These are phyloP conservation scores for Curvularia lunata DNA, from an alignment of 2,329 filamentous ascomycete genomes.

Conservation along the genomic window DNA sequence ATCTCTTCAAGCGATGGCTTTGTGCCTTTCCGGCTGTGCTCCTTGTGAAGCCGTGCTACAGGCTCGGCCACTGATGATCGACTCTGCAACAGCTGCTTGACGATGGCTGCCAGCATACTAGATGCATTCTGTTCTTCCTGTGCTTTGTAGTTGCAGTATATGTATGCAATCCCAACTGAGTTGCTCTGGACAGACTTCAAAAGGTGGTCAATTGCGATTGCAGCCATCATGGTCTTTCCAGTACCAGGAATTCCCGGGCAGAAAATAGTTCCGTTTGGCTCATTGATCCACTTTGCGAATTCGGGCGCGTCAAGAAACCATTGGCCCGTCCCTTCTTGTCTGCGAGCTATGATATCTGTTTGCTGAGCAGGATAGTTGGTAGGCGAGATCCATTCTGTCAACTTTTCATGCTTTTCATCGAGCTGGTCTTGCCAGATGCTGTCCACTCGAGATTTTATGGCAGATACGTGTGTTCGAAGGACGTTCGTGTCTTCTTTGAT, in stretches of 20 bases:
- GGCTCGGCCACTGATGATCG: not conserved
- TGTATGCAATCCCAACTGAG: conserved; percentile 50
- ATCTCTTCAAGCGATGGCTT: conserved; percentile 17
- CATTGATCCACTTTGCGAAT: conserved; percentile 15
- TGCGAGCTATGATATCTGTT: conserved; percentile 44
- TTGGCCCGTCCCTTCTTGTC: conserved; percentile 52
- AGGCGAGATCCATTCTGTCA: conserved; percentile 48
- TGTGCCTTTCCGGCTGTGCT: conserved; percentile 8
- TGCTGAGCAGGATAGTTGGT: conserved; percentile 52
- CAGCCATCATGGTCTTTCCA: conserved; percentile 57
- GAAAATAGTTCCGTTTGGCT: conserved; percentile 43
- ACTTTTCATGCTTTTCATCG: not conserved
- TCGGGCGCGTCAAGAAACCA: conserved; percentile 54
- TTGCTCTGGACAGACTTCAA: conserved; percentile 25
- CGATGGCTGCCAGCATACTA: not conserved
- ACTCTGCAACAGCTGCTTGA: conserved; percentile 16
- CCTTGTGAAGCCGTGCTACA: conserved; percentile 9
- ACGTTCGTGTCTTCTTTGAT: conserved; percentile 17
- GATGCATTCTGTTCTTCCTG: not conserved
- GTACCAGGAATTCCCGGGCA: conserved; percentile 46
- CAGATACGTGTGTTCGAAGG: conserved; percentile 4
- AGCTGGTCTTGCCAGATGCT: conserved; percentile 11
- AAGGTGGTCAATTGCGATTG: conserved; percentile 54
- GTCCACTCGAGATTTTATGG: conserved; percentile 11
- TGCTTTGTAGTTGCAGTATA: not conserved